These are phyloP conservation scores for Trametes maxima DNA, from an alignment of 768 basidiomycete genomes.

Conservation along the genomic window DNA sequence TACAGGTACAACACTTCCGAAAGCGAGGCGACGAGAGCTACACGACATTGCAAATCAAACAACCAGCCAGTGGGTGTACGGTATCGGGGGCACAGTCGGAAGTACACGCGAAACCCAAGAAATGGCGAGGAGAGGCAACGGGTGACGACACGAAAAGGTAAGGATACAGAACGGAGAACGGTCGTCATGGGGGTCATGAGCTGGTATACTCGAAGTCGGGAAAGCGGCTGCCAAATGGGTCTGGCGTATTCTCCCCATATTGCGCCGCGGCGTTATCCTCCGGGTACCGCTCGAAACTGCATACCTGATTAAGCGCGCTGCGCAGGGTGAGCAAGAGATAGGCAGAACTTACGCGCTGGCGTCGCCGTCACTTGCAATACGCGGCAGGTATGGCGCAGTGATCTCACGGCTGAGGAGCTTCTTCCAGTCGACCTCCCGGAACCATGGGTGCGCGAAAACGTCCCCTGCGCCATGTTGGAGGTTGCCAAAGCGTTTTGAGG, in stretches of 20 bases:
- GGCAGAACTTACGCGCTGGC: slow-evolving; percentile 77
- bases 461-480: slow-evolving; percentile 85
- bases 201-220: slow-evolving; percentile 77
- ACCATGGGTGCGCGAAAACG: slow-evolving; percentile 93
- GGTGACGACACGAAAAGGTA: neutral
- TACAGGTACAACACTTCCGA: slow-evolving; percentile 5
- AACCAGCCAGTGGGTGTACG: neutral
- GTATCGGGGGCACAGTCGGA: neutral
- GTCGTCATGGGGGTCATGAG: slow-evolving; percentile 10
- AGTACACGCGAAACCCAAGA: neutral
- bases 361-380: slow-evolving; percentile 91
- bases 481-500: slow-evolving; percentile 89
- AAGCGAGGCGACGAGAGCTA: neutral
- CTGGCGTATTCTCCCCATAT: slow-evolving; percentile 61
- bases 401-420: slow-evolving; percentile 83
- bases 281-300: slow-evolving; percentile 77
- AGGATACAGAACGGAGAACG: neutral
- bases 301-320: neutral
- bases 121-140: neutral
- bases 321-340: neutral
- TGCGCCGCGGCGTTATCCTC: slow-evolving; percentile 65
- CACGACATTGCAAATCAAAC: neutral
- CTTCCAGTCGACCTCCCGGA: slow-evolving; percentile 90
- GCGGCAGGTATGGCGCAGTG: slow-evolving; percentile 92
- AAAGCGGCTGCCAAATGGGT: slow-evolving; percentile 70